A percentile compares a stretch with the other conserved stretches of the same genome.
Conservation (phyloP, 768 basidiomycete genomes). For the Mycena galopus region DNA sequence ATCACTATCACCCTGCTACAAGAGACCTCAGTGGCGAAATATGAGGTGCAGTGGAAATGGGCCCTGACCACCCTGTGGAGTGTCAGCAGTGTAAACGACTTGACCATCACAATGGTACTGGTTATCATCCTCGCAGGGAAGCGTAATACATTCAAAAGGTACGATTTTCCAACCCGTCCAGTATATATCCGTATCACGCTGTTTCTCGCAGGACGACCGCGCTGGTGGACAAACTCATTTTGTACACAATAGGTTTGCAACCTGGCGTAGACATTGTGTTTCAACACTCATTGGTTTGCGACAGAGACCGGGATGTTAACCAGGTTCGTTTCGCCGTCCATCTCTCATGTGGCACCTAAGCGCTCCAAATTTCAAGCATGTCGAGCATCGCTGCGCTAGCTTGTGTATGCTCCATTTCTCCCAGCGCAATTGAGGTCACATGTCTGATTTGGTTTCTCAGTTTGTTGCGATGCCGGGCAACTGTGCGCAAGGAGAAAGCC, state of each 20-base stretch:
- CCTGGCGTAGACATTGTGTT: too few relatives aligned
- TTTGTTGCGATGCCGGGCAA: background rate
- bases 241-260: background rate
- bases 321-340: too few relatives aligned
- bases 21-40: background rate
- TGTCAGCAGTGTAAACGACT: background rate
- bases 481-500: background rate
- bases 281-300: too few relatives aligned
- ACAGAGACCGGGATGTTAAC: background rate
- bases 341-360: background rate
- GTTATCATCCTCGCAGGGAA: background rate
- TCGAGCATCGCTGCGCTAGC: background rate
- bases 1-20: background rate
- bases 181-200: background rate
- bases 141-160: background rate
- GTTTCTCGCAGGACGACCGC: background rate
- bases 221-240: background rate
- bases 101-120: background rate
- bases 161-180: background rate
- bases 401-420: background rate
- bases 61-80: background rate
- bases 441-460: background rate
- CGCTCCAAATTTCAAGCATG: background rate
- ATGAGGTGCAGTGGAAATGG: background rate
- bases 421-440: background rate